These are phyloP conservation scores for Xerophyta viscosa DNA, from an alignment of 106 monocot genomes.

Conservation along the genomic window DNA sequence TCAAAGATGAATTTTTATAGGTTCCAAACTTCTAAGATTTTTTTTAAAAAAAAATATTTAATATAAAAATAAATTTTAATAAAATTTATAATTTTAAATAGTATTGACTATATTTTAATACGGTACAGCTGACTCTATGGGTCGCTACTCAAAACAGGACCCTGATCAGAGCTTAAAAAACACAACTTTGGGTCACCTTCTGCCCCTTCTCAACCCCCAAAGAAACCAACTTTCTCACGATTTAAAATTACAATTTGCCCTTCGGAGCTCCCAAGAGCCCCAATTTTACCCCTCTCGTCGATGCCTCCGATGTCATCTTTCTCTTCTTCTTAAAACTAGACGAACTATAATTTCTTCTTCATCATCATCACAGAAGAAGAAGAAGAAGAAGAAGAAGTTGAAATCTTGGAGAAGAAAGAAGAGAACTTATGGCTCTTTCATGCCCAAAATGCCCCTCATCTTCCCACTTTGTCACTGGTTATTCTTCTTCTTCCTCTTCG, in stretches of 20 bases:
- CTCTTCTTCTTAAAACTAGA: background rate
- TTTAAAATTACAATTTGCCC: too few relatives aligned
- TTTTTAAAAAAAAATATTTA: too few relatives aligned
- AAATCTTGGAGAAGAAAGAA: background rate
- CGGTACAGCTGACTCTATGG: too few relatives aligned
- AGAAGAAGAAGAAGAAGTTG: background rate
- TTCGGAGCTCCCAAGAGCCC: background rate
- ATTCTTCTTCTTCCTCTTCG: background rate
- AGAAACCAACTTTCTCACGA: too few relatives aligned
- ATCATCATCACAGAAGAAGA: background rate
- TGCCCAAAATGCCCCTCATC: constrained; percentile 26
- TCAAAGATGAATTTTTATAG: too few relatives aligned
- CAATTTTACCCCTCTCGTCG: background rate
- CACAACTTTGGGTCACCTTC: background rate
- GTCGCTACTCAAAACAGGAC: too few relatives aligned
- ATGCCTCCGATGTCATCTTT: background rate
- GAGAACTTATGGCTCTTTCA: constrained; percentile 21
- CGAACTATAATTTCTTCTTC: background rate
- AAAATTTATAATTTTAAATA: too few relatives aligned
- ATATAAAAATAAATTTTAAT: too few relatives aligned
- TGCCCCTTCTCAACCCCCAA: background rate
- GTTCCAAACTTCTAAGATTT: too few relatives aligned
- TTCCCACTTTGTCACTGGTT: constrained; percentile 15
- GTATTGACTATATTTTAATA: too few relatives aligned
- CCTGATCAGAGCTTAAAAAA: too few relatives aligned